A percentile compares a stretch with the other conserved stretches of the same genome.
These are phyloP conservation scores for Dryas integrifolia DNA, from an alignment of 331 rosid genomes.

Conservation along the genomic window DNA sequence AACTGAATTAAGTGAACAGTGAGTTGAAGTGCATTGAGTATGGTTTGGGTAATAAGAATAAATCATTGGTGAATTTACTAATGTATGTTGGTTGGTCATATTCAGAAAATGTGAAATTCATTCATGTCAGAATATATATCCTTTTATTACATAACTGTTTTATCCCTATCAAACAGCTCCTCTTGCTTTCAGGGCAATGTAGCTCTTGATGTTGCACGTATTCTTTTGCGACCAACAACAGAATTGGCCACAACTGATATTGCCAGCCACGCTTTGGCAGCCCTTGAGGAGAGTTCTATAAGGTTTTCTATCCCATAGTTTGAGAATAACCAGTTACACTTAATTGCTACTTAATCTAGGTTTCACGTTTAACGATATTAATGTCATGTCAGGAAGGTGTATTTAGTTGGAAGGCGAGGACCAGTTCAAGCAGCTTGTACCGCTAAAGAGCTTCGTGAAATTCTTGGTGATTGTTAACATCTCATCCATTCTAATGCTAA, in stretches of 20 bases:
- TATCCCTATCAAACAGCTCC: constrained; percentile 6
- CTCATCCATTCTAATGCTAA: background rate
- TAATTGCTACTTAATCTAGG: constrained; percentile 10
- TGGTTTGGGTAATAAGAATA: background rate
- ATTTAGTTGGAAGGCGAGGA: constrained; percentile 95
- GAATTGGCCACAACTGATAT: constrained; percentile 83
- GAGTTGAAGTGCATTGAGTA: background rate
- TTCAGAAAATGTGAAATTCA: constrained; percentile 5
- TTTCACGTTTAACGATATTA: constrained; percentile 5
- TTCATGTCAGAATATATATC: background rate
- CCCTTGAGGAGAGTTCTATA: constrained; percentile 73
- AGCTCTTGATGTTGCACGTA: constrained; percentile 86
- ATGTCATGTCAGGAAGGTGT: constrained; percentile 59
- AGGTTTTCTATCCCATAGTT: constrained; percentile 44
- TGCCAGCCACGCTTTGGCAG: constrained; percentile 75
- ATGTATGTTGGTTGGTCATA: background rate
- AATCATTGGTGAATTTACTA: background rate
- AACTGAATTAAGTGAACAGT: background rate
- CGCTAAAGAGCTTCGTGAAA: constrained; percentile 84
- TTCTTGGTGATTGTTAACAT: constrained; percentile 61
- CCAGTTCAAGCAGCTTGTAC: constrained; percentile 98
- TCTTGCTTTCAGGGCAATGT: constrained; percentile 83
- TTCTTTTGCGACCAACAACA: constrained; percentile 62
- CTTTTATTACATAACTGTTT: background rate
- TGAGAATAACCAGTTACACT: constrained; percentile 11